Evolutionary conservation across 495 filamentous ascomycete species (phyloP).

Genomic region (Daldinia vernicosa): DNA sequence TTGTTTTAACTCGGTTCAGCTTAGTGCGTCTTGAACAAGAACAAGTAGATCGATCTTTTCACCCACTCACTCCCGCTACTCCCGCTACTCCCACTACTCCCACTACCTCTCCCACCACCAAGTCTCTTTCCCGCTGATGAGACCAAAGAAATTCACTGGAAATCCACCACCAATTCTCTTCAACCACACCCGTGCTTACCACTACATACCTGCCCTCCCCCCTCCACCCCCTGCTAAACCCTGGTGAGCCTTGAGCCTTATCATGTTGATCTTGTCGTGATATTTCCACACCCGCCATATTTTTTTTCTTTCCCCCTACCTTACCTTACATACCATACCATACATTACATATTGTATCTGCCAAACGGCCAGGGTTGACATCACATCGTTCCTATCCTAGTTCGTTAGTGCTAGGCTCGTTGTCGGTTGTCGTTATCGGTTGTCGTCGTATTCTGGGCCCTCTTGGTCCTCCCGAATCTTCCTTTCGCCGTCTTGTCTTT

Average conservation of each 20-base stretch:
- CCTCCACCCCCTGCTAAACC: not conserved
- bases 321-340: constrained; percentile 7
- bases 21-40: constrained; percentile 34
- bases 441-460: constrained; percentile 40
- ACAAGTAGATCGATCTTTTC: constrained; percentile 40
- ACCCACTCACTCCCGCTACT: constrained; percentile 24
- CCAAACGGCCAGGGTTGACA: constrained; percentile 49
- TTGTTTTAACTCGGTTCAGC: constrained; percentile 42
- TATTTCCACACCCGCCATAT: constrained; percentile 48
- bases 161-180: constrained; percentile 30
- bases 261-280: constrained; percentile 48
- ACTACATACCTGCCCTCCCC: not conserved
- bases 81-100: not conserved
- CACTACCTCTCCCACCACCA: constrained; percentile 8
- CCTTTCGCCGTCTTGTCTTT: constrained; percentile 39
- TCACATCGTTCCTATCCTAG: constrained; percentile 45
- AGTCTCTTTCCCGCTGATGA: constrained; percentile 17
- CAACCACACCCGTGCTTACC: constrained; percentile 43
- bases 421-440: constrained; percentile 2
- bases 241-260: constrained; percentile 37
- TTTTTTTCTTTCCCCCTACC: not conserved
- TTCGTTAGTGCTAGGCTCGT: constrained; percentile 32
- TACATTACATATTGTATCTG: constrained; percentile 34
- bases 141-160: constrained; percentile 17
- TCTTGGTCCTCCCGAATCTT: constrained; percentile 28